Conservation (phyloP, 768 basidiomycete species). For the Auriculariales sp. region DNA sequence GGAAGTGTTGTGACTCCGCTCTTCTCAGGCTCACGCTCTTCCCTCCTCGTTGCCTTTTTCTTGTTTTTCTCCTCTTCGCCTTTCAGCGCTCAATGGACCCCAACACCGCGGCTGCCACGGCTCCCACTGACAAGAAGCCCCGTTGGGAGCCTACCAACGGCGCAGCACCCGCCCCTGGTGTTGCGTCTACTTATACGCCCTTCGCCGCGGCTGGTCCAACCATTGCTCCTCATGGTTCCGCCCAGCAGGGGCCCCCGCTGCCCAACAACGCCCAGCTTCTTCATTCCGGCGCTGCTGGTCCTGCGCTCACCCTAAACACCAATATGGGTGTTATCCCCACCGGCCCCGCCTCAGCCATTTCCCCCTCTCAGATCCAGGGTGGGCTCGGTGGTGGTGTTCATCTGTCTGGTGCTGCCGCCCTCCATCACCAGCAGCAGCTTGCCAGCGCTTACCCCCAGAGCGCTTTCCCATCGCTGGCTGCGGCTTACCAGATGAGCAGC, state of each 20-base stretch:
- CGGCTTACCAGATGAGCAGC: not conserved
- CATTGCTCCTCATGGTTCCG: constrained; percentile 53
- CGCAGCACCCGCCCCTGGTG: constrained; percentile 22
- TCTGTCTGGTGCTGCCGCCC: constrained; percentile 17
- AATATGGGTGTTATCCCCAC: constrained; percentile 15
- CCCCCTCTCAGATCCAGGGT: constrained; percentile 14
- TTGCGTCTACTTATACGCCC: constrained; percentile 57
- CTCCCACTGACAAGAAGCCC: constrained; percentile 66
- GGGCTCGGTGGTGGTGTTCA: constrained; percentile 37
- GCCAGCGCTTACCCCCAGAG: not conserved
- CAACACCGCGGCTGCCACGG: constrained; percentile 68
- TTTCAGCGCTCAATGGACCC: constrained; percentile 74
- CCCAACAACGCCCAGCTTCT: constrained; percentile 1
- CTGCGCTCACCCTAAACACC: constrained; percentile 49
- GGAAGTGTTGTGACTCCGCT: too few relatives aligned
- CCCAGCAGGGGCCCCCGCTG: not conserved
- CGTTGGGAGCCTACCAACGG: constrained; percentile 67
- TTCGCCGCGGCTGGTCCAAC: constrained; percentile 38
- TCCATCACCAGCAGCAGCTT: not conserved
- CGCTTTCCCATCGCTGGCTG: not conserved
- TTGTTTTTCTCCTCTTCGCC: constrained; percentile 3
- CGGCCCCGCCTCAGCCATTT: constrained; percentile 5
- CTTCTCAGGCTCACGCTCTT: not conserved
- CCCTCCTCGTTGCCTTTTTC: constrained; percentile 2
- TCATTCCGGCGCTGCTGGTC: constrained; percentile 2